Evolutionary conservation across 345 rosid species (phyloP).

Genomic region (Bruguiera gymnorhiza): DNA sequence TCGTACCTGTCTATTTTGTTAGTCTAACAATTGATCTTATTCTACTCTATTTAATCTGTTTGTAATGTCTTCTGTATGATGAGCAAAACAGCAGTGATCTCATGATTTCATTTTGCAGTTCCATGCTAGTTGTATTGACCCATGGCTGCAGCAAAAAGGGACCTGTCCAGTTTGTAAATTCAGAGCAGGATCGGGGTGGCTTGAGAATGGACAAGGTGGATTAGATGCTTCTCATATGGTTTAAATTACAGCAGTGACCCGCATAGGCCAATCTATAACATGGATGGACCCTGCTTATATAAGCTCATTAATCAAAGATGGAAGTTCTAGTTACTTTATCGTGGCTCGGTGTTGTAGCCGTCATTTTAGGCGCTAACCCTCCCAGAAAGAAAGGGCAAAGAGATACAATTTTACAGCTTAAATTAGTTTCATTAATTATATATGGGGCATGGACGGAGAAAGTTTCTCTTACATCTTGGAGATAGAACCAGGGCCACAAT

Average conservation of each 20-base stretch:
- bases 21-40: too few species aligned
- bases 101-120: conserved; percentile 44
- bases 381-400: too few species aligned
- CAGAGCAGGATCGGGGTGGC: conserved; percentile 67
- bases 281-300: background rate
- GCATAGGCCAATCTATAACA: background rate
- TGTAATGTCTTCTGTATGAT: too few species aligned
- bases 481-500: too few species aligned
- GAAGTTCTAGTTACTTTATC: conserved; percentile 12
- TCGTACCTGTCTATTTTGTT: too few species aligned
- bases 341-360: background rate
- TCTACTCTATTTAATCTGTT: too few species aligned
- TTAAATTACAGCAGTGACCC: conserved; percentile 15
- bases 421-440: too few species aligned
- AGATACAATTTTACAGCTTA: background rate
- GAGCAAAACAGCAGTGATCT: background rate
- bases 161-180: conserved; percentile 82
- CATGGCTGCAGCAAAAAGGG: conserved; percentile 79
- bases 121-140: conserved; percentile 75
- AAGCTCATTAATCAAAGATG: background rate
- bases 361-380: background rate
- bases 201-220: conserved; percentile 33
- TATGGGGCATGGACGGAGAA: too few species aligned
- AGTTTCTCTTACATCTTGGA: too few species aligned
- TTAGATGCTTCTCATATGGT: conserved; percentile 56